Percentiles rank a stretch among this genome's conserved stretches.
Evolutionary conservation across 2,329 filamentous ascomycete genomes (phyloP).

Genomic region (Verticillium nonalfalfae): DNA sequence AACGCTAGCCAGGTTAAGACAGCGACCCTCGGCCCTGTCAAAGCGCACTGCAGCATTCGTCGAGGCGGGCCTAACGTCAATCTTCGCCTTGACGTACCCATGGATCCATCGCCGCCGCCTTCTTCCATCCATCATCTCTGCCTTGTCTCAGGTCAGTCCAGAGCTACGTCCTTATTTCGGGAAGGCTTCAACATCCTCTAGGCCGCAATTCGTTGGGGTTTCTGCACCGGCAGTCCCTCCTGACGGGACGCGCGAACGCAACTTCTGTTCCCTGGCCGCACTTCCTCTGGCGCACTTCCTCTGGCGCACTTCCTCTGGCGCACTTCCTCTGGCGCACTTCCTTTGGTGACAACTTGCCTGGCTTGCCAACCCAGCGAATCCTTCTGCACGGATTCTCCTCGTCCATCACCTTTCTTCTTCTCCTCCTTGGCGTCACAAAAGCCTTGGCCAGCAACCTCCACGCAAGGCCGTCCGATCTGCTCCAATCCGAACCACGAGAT

Average conservation of each 20-base stretch:
- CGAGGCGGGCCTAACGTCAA: not conserved
- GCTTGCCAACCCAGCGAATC: not conserved
- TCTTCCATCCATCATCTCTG: not conserved
- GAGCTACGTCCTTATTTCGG: not conserved
- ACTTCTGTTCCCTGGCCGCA: no score
- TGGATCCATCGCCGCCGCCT: not conserved
- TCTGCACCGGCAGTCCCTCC: no score
- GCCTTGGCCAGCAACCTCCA: not conserved
- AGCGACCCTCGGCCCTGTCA: not conserved
- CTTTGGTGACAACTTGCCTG: no score
- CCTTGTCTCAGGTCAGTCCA: not conserved
- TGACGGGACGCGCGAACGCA: no score
- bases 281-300: no score
- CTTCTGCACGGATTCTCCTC: not conserved
- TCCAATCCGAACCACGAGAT: not conserved
- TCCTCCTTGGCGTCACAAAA: not conserved
- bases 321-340: no score
- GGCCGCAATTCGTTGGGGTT: no score
- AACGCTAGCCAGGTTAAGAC: no score
- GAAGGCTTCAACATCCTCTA: no score
- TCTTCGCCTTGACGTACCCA: not conserved
- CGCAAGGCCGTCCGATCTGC: not conserved
- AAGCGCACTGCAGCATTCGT: not conserved
- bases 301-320: no score
- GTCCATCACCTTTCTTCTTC: not conserved